Base-by-base conservation (phyloP, 2,329 filamentous ascomycete genomes). In the Aspergillus sp. region DNA sequence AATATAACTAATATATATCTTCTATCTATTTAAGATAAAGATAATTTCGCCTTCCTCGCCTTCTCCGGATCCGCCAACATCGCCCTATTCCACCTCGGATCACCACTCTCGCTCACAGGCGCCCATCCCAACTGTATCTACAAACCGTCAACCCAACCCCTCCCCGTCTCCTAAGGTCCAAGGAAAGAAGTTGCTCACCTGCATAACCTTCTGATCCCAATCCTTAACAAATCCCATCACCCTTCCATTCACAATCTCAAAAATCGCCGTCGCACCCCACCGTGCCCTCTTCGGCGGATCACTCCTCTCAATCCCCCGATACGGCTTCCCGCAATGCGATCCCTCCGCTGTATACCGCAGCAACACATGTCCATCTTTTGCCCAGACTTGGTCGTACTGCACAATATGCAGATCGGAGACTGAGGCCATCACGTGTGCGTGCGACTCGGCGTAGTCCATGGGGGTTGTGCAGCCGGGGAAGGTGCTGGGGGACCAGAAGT, bases 211-310 rank as follows among this genome's bases (percentile, higher is more conserved):
- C 49, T 61, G 59, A 51, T 69, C 65, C 64, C 68, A 69, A 45
- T 67, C 66, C 48, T 69, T 69, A 15, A 60, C 65, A 52, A 66
- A 68, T 22, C 63, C 62, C 46, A 58, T 56, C 17, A 69, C 57
- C 55, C 68, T 69, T 7, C 63, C 65, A 27, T 63, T 55, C 30
- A 62, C 54, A 13, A 68, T 57, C 49, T 69, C 65, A 48, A 69
- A 69, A 22, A 70, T 69, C n/a, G 64, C 67, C 20, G 65, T 61
- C 17, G 67, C 67, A 46, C 59, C 60, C 67, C 67, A 70, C 2
- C 54, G 55, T 22, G 67, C 67, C 50, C 64, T 62, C 15, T 56
- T 60, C 9, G 48, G 48, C 7, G 50, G 50, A 1, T 60, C 58
- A 13, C 55, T 63, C 25, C 59, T 55, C 45, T 66, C 49, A 41